Evolutionary conservation across 495 filamentous ascomycete species (phyloP).

Genomic region (Penicillium salamii): DNA sequence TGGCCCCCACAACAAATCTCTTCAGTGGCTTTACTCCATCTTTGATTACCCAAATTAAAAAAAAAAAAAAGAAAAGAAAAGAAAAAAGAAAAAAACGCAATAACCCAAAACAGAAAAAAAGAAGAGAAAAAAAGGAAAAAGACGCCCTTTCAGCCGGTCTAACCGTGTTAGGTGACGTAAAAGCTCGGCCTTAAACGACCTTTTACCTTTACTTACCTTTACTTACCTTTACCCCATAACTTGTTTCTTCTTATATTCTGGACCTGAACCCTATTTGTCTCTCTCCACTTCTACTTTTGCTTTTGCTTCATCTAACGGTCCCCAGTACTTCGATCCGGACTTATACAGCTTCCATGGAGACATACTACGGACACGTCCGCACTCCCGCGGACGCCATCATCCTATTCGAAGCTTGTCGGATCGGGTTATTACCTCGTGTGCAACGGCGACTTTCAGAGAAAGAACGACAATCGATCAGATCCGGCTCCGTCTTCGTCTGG

Average conservation of each 20-base stretch:
- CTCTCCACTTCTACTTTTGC: slow-evolving; percentile 18
- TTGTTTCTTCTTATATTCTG: slow-evolving; percentile 25
- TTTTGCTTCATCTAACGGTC: slow-evolving; percentile 2
- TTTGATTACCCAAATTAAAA: slow-evolving; percentile 11
- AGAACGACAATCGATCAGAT: slow-evolving; percentile 89
- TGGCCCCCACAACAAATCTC: slow-evolving; percentile 28
- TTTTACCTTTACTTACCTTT: slow-evolving; percentile 17
- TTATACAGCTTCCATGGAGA: slow-evolving; percentile 68
- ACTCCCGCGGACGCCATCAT: slow-evolving; percentile 94
- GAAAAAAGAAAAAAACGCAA: slow-evolving; percentile 3
- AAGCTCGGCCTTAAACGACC: slow-evolving; percentile 26
- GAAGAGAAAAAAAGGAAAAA: slow-evolving; percentile 7
- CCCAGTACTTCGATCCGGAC: too few species aligned
- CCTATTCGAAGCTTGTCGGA: slow-evolving; percentile 91
- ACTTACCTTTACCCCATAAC: slow-evolving; percentile 26
- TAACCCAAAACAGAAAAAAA: too few species aligned
- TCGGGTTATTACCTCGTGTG: slow-evolving; percentile 86
- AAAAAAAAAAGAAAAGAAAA: slow-evolving; percentile 1
- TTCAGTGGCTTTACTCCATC: slow-evolving; percentile 14
- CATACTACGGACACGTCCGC: slow-evolving; percentile 88
- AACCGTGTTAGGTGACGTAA: slow-evolving; percentile 30
- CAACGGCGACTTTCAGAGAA: slow-evolving; percentile 94
- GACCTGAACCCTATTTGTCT: slow-evolving; percentile 13
- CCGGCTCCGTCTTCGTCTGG: slow-evolving; percentile 98
- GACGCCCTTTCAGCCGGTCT: slow-evolving; percentile 14